These are phyloP conservation scores for Cladobotryum protrusum DNA, from an alignment of 2,329 filamentous ascomycete species.

Conservation along the genomic window DNA sequence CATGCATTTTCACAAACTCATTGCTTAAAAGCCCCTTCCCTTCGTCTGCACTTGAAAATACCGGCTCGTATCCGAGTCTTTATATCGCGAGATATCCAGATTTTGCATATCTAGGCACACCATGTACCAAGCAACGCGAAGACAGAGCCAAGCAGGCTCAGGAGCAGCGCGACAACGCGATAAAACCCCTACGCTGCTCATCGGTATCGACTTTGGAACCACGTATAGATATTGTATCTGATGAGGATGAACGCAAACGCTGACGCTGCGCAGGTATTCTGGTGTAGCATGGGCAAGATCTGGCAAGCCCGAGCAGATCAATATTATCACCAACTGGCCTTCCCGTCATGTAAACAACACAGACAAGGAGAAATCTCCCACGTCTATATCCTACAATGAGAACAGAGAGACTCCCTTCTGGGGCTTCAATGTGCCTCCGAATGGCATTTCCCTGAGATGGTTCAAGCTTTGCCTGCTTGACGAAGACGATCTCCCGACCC, in stretches of 20 bases:
- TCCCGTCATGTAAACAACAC: constrained; percentile 15
- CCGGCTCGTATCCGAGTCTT: neutral
- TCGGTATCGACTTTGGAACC: constrained; percentile 43
- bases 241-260: neutral
- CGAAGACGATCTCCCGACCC: constrained; percentile 19
- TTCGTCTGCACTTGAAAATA: too few species aligned
- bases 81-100: neutral
- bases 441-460: constrained; percentile 27
- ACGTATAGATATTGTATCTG: constrained; percentile 25
- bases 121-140: neutral
- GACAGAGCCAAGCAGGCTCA: neutral
- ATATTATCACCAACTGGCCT: constrained; percentile 27
- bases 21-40: too few species aligned
- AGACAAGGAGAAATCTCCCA: constrained; percentile 28
- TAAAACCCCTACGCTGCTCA: constrained; percentile 20
- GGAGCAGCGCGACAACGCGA: neutral
- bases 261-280: constrained; percentile 26
- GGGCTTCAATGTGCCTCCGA: constrained; percentile 25
- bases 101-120: neutral
- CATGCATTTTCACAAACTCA: too few species aligned
- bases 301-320: constrained; percentile 18
- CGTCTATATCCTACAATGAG: constrained; percentile 17
- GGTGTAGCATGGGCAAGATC: constrained; percentile 35
- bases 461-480: constrained; percentile 37
- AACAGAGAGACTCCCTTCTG: constrained; percentile 13